These are phyloP conservation scores for Diplocarpon rosae DNA, from an alignment of 2,329 filamentous ascomycete species.

Conservation along the genomic window DNA sequence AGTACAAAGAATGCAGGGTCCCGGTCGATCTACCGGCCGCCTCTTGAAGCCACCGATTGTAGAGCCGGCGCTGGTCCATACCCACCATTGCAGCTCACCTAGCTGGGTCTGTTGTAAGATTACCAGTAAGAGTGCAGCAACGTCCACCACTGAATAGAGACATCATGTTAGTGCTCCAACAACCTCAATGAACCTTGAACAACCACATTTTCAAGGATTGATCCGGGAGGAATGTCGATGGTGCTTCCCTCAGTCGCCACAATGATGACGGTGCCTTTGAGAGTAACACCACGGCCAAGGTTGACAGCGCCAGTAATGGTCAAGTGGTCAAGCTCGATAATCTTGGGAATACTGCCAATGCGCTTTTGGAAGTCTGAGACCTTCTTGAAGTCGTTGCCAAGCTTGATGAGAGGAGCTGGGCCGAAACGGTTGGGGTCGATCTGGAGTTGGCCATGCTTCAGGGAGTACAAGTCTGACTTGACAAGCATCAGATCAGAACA, in stretches of 20 bases:
- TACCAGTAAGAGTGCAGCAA: conserved; percentile 2
- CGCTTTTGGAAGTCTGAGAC: conserved; percentile 91
- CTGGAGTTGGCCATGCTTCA: conserved; percentile 95
- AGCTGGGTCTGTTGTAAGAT: conserved; percentile 6
- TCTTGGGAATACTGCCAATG: conserved; percentile 80
- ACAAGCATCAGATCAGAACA: conserved; percentile 99
- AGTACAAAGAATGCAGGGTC: too few relatives aligned
- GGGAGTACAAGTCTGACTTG: conserved; percentile 97
- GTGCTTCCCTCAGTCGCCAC: conserved; percentile 96
- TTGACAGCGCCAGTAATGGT: conserved; percentile 98
- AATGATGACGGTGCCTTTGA: conserved; percentile 98
- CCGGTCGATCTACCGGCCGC: too few relatives aligned
- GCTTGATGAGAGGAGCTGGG: conserved; percentile 95
- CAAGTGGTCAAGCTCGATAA: conserved; percentile 84
- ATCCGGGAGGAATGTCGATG: conserved; percentile 94
- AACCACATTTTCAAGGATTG: conserved; percentile 95
- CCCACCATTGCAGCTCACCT: neutral
- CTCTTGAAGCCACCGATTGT: too few relatives aligned
- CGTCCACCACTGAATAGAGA: conserved; percentile 1
- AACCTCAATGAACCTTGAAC: conserved; percentile 88
- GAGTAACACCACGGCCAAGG: conserved; percentile 84
- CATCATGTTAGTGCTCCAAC: conserved; percentile 46
- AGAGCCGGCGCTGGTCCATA: neutral
- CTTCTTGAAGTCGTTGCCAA: conserved; percentile 99
- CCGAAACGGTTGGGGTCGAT: conserved; percentile 96